These are phyloP conservation scores for Staphylotrichum tortipilum DNA, from an alignment of 495 filamentous ascomycete species.

Conservation along the genomic window DNA sequence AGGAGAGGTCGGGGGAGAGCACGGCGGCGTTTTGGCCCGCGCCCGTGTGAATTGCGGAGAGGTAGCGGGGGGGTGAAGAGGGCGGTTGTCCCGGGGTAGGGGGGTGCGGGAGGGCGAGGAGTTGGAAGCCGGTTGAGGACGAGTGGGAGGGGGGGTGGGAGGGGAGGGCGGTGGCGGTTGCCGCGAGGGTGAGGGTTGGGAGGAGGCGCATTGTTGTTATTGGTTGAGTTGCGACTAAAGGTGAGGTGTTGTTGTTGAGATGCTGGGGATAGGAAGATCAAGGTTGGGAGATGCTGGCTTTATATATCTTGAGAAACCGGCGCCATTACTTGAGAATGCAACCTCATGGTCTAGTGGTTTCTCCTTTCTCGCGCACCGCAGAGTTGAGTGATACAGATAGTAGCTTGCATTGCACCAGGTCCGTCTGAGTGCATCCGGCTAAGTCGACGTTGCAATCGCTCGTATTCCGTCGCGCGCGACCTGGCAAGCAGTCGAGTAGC, in stretches of 20 bases:
- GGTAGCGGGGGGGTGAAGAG: slow-evolving; percentile 21
- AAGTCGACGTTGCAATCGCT: neutral
- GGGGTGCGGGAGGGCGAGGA: slow-evolving; percentile 24
- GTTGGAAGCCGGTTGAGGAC: slow-evolving; percentile 21
- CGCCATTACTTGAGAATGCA: too few species aligned
- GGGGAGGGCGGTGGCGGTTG: neutral
- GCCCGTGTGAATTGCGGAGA: slow-evolving; percentile 24
- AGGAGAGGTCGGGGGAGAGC: slow-evolving; percentile 10
- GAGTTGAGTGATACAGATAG: too few species aligned
- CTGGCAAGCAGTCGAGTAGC: too few species aligned
- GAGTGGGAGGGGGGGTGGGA: neutral
- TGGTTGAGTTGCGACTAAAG: neutral
- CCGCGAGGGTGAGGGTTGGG: neutral
- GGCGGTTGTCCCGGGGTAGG: slow-evolving; percentile 13
- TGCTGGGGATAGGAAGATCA: neutral
- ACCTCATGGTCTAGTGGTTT: too few species aligned
- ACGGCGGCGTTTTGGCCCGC: slow-evolving; percentile 26
- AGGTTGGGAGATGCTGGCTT: too few species aligned
- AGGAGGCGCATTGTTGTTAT: neutral
- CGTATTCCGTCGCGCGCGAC: neutral
- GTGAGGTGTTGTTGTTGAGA: too few species aligned
- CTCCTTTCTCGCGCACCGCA: too few species aligned
- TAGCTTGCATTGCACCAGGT: too few species aligned
- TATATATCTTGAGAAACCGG: too few species aligned
- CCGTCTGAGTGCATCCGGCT: too few species aligned